Base-by-base conservation (phyloP, 495 filamentous ascomycete genomes). In the Hypoxylon subgilvum region DNA sequence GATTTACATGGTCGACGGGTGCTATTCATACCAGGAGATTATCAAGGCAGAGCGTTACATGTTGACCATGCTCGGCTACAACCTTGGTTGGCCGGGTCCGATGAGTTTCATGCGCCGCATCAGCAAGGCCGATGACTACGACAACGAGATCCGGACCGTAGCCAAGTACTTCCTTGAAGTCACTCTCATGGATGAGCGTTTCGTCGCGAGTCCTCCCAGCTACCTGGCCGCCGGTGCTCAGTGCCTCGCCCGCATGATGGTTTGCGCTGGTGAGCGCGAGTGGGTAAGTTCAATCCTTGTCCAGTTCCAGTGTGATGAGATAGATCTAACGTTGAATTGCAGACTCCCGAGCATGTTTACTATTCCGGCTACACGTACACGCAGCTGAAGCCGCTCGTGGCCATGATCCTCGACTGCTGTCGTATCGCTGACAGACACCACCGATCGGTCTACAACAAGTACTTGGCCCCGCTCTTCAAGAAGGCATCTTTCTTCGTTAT, bases 91-190 rank as follows among this genome's bases (percentile, higher is more conserved):
- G 88, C 94, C 94, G 7, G 95, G 94, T 36, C 94, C 94, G 1
- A 96, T 98, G 93, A 97, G 92, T 75, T 98, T 97, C 77, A 79
- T 98, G 42, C 82, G 94, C 45, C 85, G 92, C 49, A 93, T 97
- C 71, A 97, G 94, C 85, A 98, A 97, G 77, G 94, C 94, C 12
- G 94, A 98, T 72, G 92, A 97, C 68, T 98, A 97, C 70, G 92
- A 97, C 67, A 77, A 96, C 42, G 92, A 98, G 75, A 97, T 92
- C 16, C 84, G 94, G 16, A 97, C 95, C 4, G 81, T 98, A 22
- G 92, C 94, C 59, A 98, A 98, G 78, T 98, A 98, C 75, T 97
- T 98, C 75, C 79, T 97, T 41, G 94, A 98, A 70, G 80, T 97
- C 34, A 94, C 91, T 32, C 87, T 97, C 71, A 96, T 98, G 91